phyloP scores from a whole-genome alignment of 495 filamentous ascomycete species.

The Penicillium macrosclerotiorum region DNA sequence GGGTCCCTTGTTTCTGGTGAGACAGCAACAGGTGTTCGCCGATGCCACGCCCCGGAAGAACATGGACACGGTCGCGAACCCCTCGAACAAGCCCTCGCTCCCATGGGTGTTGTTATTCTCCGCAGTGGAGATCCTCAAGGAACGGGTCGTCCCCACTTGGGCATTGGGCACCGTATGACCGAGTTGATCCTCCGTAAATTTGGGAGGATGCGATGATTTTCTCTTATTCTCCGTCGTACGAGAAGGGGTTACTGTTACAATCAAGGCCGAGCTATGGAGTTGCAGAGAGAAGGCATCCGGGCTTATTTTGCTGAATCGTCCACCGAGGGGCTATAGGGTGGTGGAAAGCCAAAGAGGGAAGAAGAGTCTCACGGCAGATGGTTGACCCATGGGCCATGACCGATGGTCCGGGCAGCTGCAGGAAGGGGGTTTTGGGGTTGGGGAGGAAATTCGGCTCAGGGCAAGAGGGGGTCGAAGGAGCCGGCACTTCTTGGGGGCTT shows the following conservation, averaged over 20 bases:
- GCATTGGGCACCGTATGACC: constrained; percentile 8
- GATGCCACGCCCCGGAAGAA: neutral
- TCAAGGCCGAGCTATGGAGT: constrained; percentile 2
- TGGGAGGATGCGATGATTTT: no score
- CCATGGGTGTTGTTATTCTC: constrained; percentile 26
- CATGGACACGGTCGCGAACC: constrained; percentile 4
- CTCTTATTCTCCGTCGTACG: constrained; percentile 28
- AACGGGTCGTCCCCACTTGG: neutral
- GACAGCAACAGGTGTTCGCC: no score
- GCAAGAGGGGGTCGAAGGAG: neutral
- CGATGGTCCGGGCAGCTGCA: constrained; percentile 22
- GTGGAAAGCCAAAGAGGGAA: neutral
- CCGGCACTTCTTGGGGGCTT: no score
- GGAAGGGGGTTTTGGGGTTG: constrained; percentile 6
- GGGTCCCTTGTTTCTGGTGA: no score
- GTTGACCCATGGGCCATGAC: constrained; percentile 8
- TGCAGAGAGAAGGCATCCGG: neutral
- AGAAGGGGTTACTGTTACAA: constrained; percentile 31
- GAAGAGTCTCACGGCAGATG: constrained; percentile 19
- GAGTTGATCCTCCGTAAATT: constrained; percentile 14
- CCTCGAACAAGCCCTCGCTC: neutral
- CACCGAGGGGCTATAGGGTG: neutral
- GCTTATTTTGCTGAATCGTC: neutral
- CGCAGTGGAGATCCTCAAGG: constrained; percentile 25
- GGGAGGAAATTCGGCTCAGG: neutral